These are phyloP conservation scores for Nyctanthes arbortristis DNA, from an alignment of 257 asterid species.

Conservation along the genomic window DNA sequence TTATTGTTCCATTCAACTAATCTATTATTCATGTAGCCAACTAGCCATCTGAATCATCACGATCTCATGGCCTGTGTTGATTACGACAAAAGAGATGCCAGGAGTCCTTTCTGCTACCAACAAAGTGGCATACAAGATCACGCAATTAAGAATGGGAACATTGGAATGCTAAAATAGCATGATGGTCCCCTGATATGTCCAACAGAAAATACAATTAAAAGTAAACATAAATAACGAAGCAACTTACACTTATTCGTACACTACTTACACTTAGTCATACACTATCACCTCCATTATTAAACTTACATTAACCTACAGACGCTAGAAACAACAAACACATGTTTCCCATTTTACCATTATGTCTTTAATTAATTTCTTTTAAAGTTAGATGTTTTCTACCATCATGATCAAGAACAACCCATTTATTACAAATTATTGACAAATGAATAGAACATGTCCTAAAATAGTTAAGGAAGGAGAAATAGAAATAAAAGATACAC, in stretches of 20 bases:
- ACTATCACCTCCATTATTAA: background rate
- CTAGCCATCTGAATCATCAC: background rate
- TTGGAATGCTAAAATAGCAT: background rate
- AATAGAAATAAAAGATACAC: background rate
- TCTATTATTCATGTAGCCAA: background rate
- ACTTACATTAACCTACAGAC: background rate
- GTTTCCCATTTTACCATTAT: background rate
- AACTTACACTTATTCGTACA: background rate
- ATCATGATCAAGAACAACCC: background rate
- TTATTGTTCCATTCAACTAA: background rate
- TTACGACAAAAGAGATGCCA: background rate
- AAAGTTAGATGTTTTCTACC: background rate
- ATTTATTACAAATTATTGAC: background rate
- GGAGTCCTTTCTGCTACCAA: background rate
- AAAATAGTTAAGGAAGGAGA: background rate
- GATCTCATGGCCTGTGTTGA: background rate
- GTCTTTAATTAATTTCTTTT: background rate
- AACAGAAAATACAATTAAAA: background rate
- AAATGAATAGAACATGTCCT: background rate
- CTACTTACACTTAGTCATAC: background rate
- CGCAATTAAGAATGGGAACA: background rate
- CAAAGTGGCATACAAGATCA: background rate
- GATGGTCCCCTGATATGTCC: background rate
- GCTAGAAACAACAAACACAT: background rate
- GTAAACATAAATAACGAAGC: background rate